Evolutionary conservation across 441 rosid genomes (phyloP), one percentile per base, ranked within the genome.

Genomic region (Adansonia madagascariensis): DNA sequence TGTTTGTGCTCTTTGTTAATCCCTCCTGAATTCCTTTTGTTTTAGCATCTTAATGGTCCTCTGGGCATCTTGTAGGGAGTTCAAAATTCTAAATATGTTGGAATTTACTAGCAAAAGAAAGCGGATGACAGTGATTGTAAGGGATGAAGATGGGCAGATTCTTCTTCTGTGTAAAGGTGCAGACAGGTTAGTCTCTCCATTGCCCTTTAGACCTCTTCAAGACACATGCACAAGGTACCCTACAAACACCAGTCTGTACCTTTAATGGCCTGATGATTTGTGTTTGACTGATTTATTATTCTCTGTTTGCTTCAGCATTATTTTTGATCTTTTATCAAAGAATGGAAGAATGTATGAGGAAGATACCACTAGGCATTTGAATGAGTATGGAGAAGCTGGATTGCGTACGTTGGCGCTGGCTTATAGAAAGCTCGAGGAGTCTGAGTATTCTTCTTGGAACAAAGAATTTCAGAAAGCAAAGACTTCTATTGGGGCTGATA

Each of bases 61-160:
- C 22, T 73, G 15, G 61, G 53, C 67, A 74, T 82, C 24, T 76
- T 78, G 68, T 92, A 95, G 99, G 87, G 99, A 95, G 87, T 95
- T 79, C 86, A 95, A 91, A 86, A 85, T 95, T 87, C 92, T 95
- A 77, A 94, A 90, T 84, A 80, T 88, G 85, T 84, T 95, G 89
- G 99, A 95, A 74, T 95, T 95, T 81, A 95, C 99, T 27, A 95
- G 99, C 91, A 94, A 94, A 89, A 85, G 98, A 76, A 95, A 95
- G 83, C 86, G 99, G 75, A 95, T 95, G 99, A 89, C 97, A 7
- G 99, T 95, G 53, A 88, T 95, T 75, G 86, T 95, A 76, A 88
- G 79, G 74, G 97, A 91, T 43, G 91, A 89, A 88, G 88, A 90
- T 75, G 94, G 94, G 20, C 91, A 89, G 84, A 85, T 90, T 84